phyloP scores from a whole-genome alignment of 139 green algal species.

The Closterium sp. region DNA sequence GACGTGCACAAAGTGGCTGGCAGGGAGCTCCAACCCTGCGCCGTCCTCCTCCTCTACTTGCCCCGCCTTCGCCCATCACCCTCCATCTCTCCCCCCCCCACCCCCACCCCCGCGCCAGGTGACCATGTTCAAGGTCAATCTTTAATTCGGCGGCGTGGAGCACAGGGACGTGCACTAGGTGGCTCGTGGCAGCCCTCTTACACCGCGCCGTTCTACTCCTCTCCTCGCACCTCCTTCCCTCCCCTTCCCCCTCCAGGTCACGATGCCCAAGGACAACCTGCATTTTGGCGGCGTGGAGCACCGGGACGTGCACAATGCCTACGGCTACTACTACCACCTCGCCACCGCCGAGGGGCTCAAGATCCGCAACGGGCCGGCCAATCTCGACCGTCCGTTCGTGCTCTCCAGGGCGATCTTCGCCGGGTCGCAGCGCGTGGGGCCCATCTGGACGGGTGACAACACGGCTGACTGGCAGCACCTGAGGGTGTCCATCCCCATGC shows the following conservation, averaged over 20 bases:
- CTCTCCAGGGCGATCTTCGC: slow-evolving; percentile 93
- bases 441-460: slow-evolving; percentile 99
- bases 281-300: slow-evolving; percentile 86
- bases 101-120: slow-evolving; percentile 50
- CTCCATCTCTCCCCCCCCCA: not conserved
- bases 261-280: slow-evolving; percentile 90
- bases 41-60: slow-evolving; percentile 59
- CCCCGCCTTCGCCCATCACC: not conserved
- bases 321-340: slow-evolving; percentile 92
- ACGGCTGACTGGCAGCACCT: slow-evolving; percentile 83
- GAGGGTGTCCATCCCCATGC: slow-evolving; percentile 86
- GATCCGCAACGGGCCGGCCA: slow-evolving; percentile 46
- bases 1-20: slow-evolving; percentile 85
- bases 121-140: slow-evolving; percentile 89
- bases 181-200: slow-evolving; percentile 91
- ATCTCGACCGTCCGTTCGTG: slow-evolving; percentile 91
- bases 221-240: not conserved
- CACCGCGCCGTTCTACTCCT: slow-evolving; percentile 42
- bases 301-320: slow-evolving; percentile 78
- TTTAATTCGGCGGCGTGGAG: slow-evolving; percentile 82
- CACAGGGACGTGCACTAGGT: slow-evolving; percentile 86
- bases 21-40: slow-evolving; percentile 85
- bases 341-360: slow-evolving; percentile 69
- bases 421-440: slow-evolving; percentile 78
- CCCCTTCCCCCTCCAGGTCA: slow-evolving; percentile 60